Evolutionary conservation across 768 basidiomycete species (phyloP).

Genomic region (Phylloporus scabripes): DNA sequence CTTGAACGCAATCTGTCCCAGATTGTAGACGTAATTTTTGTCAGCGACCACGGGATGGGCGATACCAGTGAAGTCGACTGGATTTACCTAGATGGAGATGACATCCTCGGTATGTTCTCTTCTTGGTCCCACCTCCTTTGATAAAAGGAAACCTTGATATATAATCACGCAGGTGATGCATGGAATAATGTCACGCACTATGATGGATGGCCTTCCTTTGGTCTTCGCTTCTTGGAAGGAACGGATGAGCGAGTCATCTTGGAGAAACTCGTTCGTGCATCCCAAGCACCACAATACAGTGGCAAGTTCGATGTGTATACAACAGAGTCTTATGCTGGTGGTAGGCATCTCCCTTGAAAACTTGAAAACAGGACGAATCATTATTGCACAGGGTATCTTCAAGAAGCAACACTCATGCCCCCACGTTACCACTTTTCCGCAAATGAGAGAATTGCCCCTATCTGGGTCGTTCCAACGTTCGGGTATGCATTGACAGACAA

Average conservation of each 20-base stretch:
- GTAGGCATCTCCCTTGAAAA: slow-evolving; percentile 1
- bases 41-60: slow-evolving; percentile 90
- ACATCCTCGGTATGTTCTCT: slow-evolving; percentile 22
- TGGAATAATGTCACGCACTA: slow-evolving; percentile 42
- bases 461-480: slow-evolving; percentile 78
- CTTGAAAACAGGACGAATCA: background rate
- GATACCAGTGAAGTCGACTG: slow-evolving; percentile 76
- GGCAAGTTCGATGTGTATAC: slow-evolving; percentile 59
- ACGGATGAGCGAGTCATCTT: slow-evolving; percentile 56
- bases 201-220: slow-evolving; percentile 90
- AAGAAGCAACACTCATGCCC: slow-evolving; percentile 51
- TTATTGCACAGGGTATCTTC: slow-evolving; percentile 5
- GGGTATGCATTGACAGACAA: slow-evolving; percentile 75
- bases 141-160: background rate
- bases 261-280: slow-evolving; percentile 47
- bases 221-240: slow-evolving; percentile 63
- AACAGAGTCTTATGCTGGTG: slow-evolving; percentile 20
- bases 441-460: slow-evolving; percentile 77
- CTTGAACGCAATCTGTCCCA: slow-evolving; percentile 68
- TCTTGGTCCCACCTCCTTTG: background rate
- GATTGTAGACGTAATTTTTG: slow-evolving; percentile 85
- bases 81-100: slow-evolving; percentile 63
- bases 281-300: slow-evolving; percentile 36
- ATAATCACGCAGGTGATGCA: slow-evolving; percentile 12
- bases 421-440: slow-evolving; percentile 68